A percentile compares a stretch with the other conserved stretches of the same genome.
Evolutionary conservation across 306 rosid genomes (phyloP).

Genomic region (Inga oerstediana): DNA sequence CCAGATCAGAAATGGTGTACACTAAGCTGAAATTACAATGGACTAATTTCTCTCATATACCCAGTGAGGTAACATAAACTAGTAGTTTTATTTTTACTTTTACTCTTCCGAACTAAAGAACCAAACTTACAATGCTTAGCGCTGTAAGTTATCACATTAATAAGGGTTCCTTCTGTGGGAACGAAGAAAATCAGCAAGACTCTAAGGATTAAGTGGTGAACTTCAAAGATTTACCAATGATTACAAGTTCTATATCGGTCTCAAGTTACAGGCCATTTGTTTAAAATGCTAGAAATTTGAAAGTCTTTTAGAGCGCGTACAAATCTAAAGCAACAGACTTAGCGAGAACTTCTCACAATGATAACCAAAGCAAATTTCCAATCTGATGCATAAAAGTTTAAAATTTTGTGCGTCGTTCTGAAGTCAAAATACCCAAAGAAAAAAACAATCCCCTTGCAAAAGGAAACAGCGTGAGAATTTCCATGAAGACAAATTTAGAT

Average conservation of each 20-base stretch:
- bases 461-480: not conserved
- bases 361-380: not conserved
- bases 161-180: not conserved
- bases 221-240: not conserved
- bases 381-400: not conserved
- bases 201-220: not conserved
- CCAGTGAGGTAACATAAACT: not conserved
- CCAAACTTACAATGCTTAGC: not conserved
- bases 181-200: constrained; percentile 13
- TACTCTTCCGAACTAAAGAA: not conserved
- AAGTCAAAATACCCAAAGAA: not conserved
- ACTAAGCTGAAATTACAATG: not conserved
- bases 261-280: not conserved
- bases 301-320: not conserved
- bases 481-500: constrained; percentile 21
- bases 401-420: not conserved
- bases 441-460: not conserved
- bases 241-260: not conserved
- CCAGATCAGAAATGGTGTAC: constrained; percentile 15
- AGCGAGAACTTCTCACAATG: not conserved
- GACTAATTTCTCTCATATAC: not conserved
- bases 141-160: not conserved
- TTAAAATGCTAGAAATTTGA: not conserved
- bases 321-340: not conserved
- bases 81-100: not conserved